Evolutionary conservation across 768 basidiomycete genomes (phyloP), one percentile per base, ranked within the genome.

Genomic region (Lentinula edodes): DNA sequence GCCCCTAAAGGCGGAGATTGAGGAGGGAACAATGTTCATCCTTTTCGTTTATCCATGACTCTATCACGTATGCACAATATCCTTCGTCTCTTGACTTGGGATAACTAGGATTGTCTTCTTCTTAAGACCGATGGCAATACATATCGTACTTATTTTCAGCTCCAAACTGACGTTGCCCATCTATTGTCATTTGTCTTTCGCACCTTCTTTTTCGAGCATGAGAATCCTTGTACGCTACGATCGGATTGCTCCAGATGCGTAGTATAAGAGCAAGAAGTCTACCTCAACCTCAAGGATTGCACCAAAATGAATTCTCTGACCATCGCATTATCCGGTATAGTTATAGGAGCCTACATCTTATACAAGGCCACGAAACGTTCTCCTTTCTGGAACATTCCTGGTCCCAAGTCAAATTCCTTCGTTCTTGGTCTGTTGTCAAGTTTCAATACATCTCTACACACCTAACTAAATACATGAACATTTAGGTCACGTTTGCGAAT

Each of bases 1-100:
- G 77, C 72, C 10, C 61, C 70, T 15, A 66, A 67, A 63, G 71
- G 70, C 20, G 65, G 66, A 16, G 18, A 52, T 42, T 36, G 34
- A 53, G 43, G 23, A 58, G 16, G n/a, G 42, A 7, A 10, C 42
- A 41, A 10, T 41, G 42, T 56, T 56, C 18, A 20, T 18, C 54
- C 36, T 10, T 16, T 15, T 34, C 10, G 13, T 10, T 16, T 20
- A 1, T 46, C 20, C 16, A 46, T 23, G 48, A 15, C 1, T 35
- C 20, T 32, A 35, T 52, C 35, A 52, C 35, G 32, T 52, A 35
- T 52, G 51, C 35, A 46, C 15, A n/a, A 46, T 12, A n/a, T 46
- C 20, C 45, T 46, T 10, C 16, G 6, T 20, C 15, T 20, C 45
- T 16, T 46, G 15, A 46, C 20, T 20, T 46, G 16, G 20, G 6